These are phyloP conservation scores for Stenocarpella maydis DNA, from an alignment of 2,329 filamentous ascomycete species.

Conservation along the genomic window DNA sequence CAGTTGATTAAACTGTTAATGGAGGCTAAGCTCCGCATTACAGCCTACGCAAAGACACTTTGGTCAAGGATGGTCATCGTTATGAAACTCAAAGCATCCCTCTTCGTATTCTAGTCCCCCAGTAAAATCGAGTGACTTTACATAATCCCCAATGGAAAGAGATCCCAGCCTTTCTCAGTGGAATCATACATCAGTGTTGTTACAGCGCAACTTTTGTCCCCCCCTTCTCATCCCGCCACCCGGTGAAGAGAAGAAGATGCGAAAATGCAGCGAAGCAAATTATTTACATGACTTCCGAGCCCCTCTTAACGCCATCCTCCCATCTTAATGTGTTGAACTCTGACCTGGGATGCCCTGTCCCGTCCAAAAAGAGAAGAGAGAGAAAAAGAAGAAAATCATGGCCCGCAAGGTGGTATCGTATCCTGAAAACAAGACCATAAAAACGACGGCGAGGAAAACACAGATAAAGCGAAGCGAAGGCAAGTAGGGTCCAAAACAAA, in stretches of 20 bases:
- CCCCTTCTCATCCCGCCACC: not conserved
- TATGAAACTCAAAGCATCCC: not conserved
- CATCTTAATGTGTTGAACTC: constrained; percentile 10
- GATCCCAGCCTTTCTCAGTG: constrained; percentile 15
- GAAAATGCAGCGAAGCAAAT: constrained; percentile 5
- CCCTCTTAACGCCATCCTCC: constrained; percentile 12
- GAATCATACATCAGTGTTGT: constrained; percentile 23
- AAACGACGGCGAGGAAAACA: not conserved
- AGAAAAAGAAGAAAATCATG: not conserved
- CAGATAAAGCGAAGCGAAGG: constrained; percentile 3
- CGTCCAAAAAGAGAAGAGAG: constrained; percentile 6
- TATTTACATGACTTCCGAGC: constrained; percentile 3
- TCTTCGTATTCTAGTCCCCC: not conserved
- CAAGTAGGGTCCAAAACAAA: not conserved
- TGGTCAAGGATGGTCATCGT: not conserved
- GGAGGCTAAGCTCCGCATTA: not conserved
- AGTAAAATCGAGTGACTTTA: constrained; percentile 7
- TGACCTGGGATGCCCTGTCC: not conserved
- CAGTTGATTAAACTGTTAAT: not conserved
- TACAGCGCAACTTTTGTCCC: constrained; percentile 8
- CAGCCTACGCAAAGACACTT: not conserved
- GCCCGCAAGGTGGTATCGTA: constrained; percentile 25
- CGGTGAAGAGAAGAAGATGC: constrained; percentile 1
- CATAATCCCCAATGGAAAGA: constrained; percentile 8
- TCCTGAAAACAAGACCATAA: constrained; percentile 25